Base-by-base conservation (phyloP, 2,329 filamentous ascomycete species). In the Eutypella sp. region DNA sequence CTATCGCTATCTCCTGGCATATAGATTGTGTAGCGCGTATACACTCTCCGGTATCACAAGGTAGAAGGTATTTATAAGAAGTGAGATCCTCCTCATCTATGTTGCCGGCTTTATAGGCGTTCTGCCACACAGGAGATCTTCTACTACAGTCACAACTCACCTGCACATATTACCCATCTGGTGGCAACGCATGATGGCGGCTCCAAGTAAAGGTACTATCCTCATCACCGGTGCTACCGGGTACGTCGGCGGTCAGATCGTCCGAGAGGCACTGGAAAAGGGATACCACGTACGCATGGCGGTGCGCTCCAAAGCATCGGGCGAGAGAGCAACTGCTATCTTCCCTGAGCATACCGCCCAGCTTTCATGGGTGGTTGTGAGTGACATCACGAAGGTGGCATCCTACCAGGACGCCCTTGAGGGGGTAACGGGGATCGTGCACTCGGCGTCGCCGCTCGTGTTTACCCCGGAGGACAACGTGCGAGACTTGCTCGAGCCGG, bases 401-500 rank as follows among this genome's bases (percentile, higher is more conserved):
- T 64, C 66, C n/a, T 71, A 72, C 50, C 58, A 66, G 40, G 49
- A 58, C 1, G 66, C 64, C 0, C 56, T 70, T 23, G 48, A 60
- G 38, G 57, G 55, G 4, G 62, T 71, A 4, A 57, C 54, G 2
- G 70, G 64, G n/a, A 57, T 76, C 19, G 48, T 71, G 11, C 70
- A 73, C 52, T 63, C 68, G 6, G 73, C 71, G 1, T 68, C 69
- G 0, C 59, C 68, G 29, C 67, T 70, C 50, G 55, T 57, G 18
- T 58, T 62, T 36, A 47, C 51, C 3, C 60, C 60, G 10, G 57
- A 60, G 20, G 57, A 72, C 52, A 67, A 66, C 38, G 66, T 70
- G 48, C 57, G 52, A 24, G 69, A 75, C 41, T 57, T 75, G 8
- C 66, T 75, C 45, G 57, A 67, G 8, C 73, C 72, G 0, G 69